A percentile compares a stretch with the other conserved stretches of the same genome.
phyloP scores from a whole-genome alignment of 2,329 filamentous ascomycete species.

The Fusarium irregulare region DNA sequence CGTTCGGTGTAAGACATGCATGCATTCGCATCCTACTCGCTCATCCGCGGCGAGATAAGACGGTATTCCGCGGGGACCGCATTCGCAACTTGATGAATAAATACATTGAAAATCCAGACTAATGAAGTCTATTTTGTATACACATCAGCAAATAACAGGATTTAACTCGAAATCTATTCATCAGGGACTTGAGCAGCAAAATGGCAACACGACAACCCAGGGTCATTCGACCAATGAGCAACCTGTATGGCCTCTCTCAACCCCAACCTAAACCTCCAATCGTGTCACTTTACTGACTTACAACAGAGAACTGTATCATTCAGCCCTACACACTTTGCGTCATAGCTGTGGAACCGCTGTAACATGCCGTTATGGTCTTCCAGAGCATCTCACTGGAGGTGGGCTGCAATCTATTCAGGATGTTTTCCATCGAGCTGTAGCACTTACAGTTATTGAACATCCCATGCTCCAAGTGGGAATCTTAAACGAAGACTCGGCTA shows the following conservation, averaged over 20 bases:
- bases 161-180: not conserved
- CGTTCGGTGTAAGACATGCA: not conserved
- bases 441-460: slow-evolving; percentile 34
- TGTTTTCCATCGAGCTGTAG: slow-evolving; percentile 26
- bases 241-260: slow-evolving; percentile 24
- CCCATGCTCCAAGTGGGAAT: slow-evolving; percentile 39
- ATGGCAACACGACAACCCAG: slow-evolving; percentile 21
- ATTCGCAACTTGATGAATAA: slow-evolving; percentile 12
- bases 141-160: not conserved
- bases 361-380: slow-evolving; percentile 28
- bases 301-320: slow-evolving; percentile 33
- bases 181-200: not conserved
- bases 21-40: slow-evolving; percentile 12
- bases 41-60: slow-evolving; percentile 18
- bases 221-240: slow-evolving; percentile 37
- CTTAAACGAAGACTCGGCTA: slow-evolving; percentile 32
- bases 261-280: not conserved
- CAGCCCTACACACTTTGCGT: slow-evolving; percentile 31
- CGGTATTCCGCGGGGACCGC: slow-evolving; percentile 30
- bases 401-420: slow-evolving; percentile 2
- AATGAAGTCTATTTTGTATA: not conserved
- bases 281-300: not conserved
- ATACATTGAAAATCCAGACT: not conserved
- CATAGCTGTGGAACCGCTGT: slow-evolving; percentile 35
- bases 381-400: slow-evolving; percentile 4